These are phyloP conservation scores for Magnolia changhungtana DNA, from an alignment of 164 flowering plant species.

Conservation along the genomic window DNA sequence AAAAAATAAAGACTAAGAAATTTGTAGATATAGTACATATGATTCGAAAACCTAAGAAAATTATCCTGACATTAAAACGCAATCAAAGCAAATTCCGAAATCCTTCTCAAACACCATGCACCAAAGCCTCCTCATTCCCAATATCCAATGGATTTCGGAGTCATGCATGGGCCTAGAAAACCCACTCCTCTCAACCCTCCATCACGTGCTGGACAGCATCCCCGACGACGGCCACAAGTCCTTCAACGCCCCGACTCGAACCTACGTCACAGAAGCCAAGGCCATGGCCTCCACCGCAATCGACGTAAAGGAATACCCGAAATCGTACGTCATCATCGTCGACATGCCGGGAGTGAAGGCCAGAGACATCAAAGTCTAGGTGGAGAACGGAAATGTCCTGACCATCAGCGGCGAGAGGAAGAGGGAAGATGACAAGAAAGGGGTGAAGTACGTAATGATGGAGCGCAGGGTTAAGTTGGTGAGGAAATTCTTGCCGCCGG, in stretches of 20 bases:
- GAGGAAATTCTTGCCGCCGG: constrained; percentile 65
- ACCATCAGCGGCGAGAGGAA: constrained; percentile 42
- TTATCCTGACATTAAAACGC: too few relatives aligned
- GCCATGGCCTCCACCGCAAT: constrained; percentile 65
- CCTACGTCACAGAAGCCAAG: constrained; percentile 59
- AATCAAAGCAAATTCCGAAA: too few relatives aligned
- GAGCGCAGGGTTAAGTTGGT: constrained; percentile 56
- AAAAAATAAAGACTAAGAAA: too few relatives aligned
- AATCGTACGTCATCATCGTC: constrained; percentile 38
- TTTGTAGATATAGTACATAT: too few relatives aligned
- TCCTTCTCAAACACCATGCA: too few relatives aligned
- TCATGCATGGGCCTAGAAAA: too few relatives aligned
- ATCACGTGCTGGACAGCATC: constrained; percentile 2
- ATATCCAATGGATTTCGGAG: too few relatives aligned
- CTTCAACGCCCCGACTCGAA: constrained; percentile 29
- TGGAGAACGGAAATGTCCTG: constrained; percentile 47
- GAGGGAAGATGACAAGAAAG: constrained; percentile 43
- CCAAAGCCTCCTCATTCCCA: too few relatives aligned
- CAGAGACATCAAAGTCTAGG: constrained; percentile 43
- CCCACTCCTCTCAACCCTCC: too few relatives aligned
- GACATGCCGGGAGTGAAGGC: constrained; percentile 63
- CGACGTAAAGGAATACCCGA: constrained; percentile 48
- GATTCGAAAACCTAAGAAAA: too few relatives aligned
- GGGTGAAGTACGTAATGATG: constrained; percentile 50
- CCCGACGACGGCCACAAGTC: constrained; percentile 31